Evolutionary conservation across 768 basidiomycete genomes (phyloP).

Genomic region (Termitomyces sp.): DNA sequence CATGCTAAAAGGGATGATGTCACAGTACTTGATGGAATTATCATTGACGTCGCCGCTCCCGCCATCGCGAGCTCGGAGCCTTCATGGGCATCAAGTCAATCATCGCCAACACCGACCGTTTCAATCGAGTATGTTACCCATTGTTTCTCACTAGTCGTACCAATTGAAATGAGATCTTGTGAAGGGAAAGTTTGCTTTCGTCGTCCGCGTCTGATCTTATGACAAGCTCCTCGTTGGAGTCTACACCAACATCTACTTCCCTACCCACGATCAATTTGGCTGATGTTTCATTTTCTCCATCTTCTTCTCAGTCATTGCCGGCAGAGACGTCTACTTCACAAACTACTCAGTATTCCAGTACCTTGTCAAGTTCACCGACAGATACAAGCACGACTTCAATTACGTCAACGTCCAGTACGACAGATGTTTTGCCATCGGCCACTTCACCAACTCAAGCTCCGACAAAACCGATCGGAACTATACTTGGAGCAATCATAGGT

Average conservation of each 20-base stretch:
- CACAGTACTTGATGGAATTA: not conserved
- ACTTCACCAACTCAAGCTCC: not conserved
- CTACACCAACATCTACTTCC: not conserved
- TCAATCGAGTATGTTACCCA: not conserved
- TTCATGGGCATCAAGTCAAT: no score
- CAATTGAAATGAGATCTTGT: not conserved
- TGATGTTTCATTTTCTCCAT: not conserved
- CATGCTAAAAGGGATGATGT: not conserved
- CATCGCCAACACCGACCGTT: not conserved
- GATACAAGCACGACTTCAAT: not conserved
- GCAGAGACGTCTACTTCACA: not conserved
- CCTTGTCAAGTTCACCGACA: not conserved
- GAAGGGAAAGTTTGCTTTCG: not conserved
- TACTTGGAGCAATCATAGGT: constrained; percentile 3
- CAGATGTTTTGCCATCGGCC: not conserved
- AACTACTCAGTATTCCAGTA: not conserved
- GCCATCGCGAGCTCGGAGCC: not conserved
- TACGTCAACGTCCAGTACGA: not conserved
- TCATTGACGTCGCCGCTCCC: no score
- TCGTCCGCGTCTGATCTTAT: not conserved
- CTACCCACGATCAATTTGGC: no score
- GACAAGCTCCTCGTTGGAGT: not conserved
- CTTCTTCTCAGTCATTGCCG: not conserved
- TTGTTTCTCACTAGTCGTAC: not conserved
- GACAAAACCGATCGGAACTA: not conserved